A percentile compares a stretch with the other conserved stretches of the same genome.
phyloP scores from a whole-genome alignment of 2,329 filamentous ascomycete genomes.

The Exophiala oligosperma region DNA sequence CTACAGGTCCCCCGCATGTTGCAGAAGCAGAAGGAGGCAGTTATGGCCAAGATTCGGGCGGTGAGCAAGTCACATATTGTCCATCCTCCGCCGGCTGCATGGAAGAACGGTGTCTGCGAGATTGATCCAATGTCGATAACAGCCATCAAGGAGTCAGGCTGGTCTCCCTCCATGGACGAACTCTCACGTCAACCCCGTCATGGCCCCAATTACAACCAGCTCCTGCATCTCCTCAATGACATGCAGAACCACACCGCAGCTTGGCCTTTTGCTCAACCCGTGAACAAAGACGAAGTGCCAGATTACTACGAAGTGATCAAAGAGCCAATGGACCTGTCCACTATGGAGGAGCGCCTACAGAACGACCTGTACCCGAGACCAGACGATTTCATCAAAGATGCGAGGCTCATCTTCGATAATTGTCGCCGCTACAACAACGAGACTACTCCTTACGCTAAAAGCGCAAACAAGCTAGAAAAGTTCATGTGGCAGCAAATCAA shows the following conservation, averaged over 20 bases:
- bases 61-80: constrained; percentile 87
- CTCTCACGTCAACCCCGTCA: constrained; percentile 91
- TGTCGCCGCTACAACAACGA: constrained; percentile 97
- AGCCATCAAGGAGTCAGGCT: constrained; percentile 87
- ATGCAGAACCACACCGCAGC: constrained; percentile 90
- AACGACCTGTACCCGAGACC: constrained; percentile 88
- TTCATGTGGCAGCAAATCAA: constrained; percentile 94
- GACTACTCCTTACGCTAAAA: constrained; percentile 91
- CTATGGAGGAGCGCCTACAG: constrained; percentile 94
- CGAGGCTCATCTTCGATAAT: constrained; percentile 87
- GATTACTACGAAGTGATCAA: constrained; percentile 99
- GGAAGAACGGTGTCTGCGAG: constrained; percentile 70
- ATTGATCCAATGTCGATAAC: constrained; percentile 86
- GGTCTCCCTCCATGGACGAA: constrained; percentile 98
- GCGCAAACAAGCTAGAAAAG: constrained; percentile 87
- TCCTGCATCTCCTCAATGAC: constrained; percentile 89
- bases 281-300: constrained; percentile 94
- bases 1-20: constrained; percentile 91
- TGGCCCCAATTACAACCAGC: constrained; percentile 92
- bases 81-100: constrained; percentile 80
- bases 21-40: constrained; percentile 93
- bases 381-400: constrained; percentile 89
- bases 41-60: constrained; percentile 90
- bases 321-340: constrained; percentile 93
- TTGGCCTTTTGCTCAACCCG: constrained; percentile 93